phyloP scores from a whole-genome alignment of 176 grass and related monocot species.

The Zoysia pacifica region DNA sequence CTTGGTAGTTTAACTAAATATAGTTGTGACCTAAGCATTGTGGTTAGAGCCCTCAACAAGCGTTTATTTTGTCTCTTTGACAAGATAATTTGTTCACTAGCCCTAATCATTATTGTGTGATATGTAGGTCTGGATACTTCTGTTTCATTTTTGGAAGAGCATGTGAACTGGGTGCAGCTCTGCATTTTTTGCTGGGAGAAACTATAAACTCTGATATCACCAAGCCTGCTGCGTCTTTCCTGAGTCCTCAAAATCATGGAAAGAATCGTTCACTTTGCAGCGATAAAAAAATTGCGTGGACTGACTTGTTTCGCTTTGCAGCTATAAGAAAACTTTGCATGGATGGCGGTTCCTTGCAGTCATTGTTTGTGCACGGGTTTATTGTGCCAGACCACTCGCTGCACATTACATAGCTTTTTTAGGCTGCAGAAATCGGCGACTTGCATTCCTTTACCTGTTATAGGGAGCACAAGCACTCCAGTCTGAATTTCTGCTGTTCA shows the following conservation, averaged over 20 bases:
- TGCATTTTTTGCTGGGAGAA: slow-evolving; percentile 17
- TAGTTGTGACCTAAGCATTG: slow-evolving; percentile 8
- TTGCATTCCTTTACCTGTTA: not conserved
- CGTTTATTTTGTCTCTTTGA: not conserved
- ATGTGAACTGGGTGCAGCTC: slow-evolving; percentile 27
- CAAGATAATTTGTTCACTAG: slow-evolving; percentile 18
- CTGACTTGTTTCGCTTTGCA: not conserved
- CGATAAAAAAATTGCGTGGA: slow-evolving; percentile 3
- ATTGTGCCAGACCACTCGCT: not conserved
- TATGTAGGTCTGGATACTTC: slow-evolving; percentile 18
- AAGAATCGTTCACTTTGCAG: not conserved
- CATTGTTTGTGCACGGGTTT: not conserved
- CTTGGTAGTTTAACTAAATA: not conserved
- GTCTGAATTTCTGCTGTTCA: not conserved
- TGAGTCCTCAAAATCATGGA: slow-evolving; percentile 20
- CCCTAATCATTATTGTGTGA: slow-evolving; percentile 14
- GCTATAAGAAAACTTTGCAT: slow-evolving; percentile 13
- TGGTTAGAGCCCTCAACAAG: not conserved
- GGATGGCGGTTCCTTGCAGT: not conserved
- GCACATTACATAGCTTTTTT: not conserved
- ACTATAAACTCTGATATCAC: slow-evolving; percentile 21
- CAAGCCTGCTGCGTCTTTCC: not conserved
- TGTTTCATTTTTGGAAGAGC: slow-evolving; percentile 15
- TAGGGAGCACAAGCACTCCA: not conserved
- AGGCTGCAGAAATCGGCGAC: not conserved